A percentile compares a stretch with the other conserved stretches of the same genome.
These are phyloP conservation scores for Xerocomellus intermedius DNA, from an alignment of 768 basidiomycete genomes.

Conservation along the genomic window DNA sequence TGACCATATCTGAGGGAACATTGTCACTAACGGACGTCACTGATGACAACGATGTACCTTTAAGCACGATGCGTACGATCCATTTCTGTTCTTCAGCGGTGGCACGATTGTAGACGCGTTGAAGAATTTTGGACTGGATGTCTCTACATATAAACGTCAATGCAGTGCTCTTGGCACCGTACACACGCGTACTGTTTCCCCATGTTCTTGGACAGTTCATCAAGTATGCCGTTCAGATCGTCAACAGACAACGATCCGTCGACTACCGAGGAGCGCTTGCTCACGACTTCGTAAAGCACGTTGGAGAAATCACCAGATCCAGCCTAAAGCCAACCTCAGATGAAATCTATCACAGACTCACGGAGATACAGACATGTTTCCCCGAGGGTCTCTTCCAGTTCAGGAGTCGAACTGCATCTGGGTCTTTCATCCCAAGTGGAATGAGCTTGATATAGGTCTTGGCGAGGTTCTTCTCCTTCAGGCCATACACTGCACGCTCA, in stretches of 20 bases:
- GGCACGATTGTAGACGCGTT: conserved; percentile 71
- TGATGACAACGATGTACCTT: conserved; percentile 52
- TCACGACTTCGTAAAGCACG: conserved; percentile 84
- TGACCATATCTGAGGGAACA: conserved; percentile 68
- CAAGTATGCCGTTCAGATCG: conserved; percentile 77
- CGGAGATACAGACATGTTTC: conserved; percentile 48
- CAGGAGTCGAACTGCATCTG: conserved; percentile 75
- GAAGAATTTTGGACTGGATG: conserved; percentile 69
- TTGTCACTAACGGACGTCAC: not conserved
- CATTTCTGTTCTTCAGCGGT: conserved; percentile 91
- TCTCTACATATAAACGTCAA: conserved; percentile 49
- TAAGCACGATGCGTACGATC: conserved; percentile 94
- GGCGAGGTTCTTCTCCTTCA: conserved; percentile 94
- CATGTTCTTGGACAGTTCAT: conserved; percentile 68
- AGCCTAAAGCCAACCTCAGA: conserved; percentile 41
- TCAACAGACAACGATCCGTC: conserved; percentile 77
- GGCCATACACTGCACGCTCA: conserved; percentile 86
- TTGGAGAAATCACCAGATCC: conserved; percentile 85
- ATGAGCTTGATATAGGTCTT: conserved; percentile 91
- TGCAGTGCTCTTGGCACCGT: not conserved
- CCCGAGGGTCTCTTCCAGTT: conserved; percentile 90
- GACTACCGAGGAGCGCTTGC: conserved; percentile 76
- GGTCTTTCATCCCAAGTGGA: conserved; percentile 74
- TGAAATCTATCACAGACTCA: not conserved
- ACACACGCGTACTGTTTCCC: conserved; percentile 63